These are phyloP conservation scores for Penicillium hordei DNA, from an alignment of 2,329 filamentous ascomycete genomes.

Conservation along the genomic window DNA sequence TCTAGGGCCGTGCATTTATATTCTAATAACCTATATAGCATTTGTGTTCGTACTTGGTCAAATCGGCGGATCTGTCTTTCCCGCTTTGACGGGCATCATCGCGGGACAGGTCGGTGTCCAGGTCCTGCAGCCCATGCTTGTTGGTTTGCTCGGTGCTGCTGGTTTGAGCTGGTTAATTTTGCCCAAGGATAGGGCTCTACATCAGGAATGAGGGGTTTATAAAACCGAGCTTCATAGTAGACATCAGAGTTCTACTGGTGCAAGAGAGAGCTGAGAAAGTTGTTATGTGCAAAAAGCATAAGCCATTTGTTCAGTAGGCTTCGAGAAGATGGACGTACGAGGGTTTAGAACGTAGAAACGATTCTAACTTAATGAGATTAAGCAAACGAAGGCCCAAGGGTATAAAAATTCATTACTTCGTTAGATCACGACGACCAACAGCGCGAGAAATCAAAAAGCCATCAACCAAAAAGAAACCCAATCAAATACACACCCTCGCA, in stretches of 20 bases:
- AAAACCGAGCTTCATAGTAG: neutral
- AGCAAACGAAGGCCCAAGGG: slow-evolving; percentile 15
- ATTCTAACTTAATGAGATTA: neutral
- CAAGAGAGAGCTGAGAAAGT: neutral
- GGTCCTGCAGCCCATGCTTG: slow-evolving; percentile 54
- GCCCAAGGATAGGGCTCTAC: slow-evolving; percentile 23
- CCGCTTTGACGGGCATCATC: slow-evolving; percentile 56
- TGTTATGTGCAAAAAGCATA: neutral
- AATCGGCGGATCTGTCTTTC: slow-evolving; percentile 57
- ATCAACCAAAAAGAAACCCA: neutral
- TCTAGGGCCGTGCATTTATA: too few species aligned
- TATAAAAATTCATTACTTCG: slow-evolving; percentile 25
- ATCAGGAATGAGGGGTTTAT: slow-evolving; percentile 20
- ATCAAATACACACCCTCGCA: neutral
- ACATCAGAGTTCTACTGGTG: too few species aligned
- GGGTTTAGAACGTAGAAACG: neutral
- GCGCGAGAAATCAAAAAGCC: neutral
- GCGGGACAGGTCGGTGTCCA: slow-evolving; percentile 48
- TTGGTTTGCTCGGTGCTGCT: slow-evolving; percentile 50
- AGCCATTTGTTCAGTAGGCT: neutral
- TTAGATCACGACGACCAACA: slow-evolving; percentile 14
- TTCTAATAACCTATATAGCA: slow-evolving; percentile 8
- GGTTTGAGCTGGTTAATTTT: slow-evolving; percentile 49
- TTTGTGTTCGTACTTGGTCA: slow-evolving; percentile 61
- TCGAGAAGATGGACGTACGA: neutral